A percentile compares a stretch with the other conserved stretches of the same genome.
These are phyloP conservation scores for Colletotrichum australisinense DNA, from an alignment of 2,329 filamentous ascomycete genomes.

Conservation along the genomic window DNA sequence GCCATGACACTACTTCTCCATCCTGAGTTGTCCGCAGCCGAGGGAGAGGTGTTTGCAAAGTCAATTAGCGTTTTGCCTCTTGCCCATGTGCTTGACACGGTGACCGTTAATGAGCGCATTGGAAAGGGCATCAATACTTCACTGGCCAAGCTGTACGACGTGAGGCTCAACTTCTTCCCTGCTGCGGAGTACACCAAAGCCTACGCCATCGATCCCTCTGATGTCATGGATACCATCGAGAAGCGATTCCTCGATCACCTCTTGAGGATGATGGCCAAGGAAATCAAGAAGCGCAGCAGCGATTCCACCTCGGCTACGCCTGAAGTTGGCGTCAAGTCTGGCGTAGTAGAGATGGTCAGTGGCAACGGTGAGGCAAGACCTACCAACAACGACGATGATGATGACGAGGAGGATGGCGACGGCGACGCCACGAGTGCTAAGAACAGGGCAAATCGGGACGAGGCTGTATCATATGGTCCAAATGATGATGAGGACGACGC, in stretches of 20 bases:
- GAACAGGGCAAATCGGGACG: conserved; percentile 78
- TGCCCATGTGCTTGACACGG: conserved; percentile 84
- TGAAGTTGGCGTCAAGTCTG: conserved; percentile 71
- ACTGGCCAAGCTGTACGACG: conserved; percentile 86
- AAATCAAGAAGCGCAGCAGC: conserved; percentile 84
- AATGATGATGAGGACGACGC: conserved; percentile 92
- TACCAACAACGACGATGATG: conserved; percentile 67
- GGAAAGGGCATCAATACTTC: conserved; percentile 75
- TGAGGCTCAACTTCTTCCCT: conserved; percentile 87
- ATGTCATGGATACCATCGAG: conserved; percentile 86
- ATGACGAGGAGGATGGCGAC: conserved; percentile 81
- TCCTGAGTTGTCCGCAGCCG: conserved; percentile 74
- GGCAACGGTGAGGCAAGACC: conserved; percentile 51
- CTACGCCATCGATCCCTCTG: conserved; percentile 83
- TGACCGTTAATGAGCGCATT: conserved; percentile 82
- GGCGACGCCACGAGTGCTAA: conserved; percentile 82
- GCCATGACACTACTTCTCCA: conserved; percentile 87
- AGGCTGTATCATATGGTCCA: conserved; percentile 89
- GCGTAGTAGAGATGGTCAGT: conserved; percentile 63
- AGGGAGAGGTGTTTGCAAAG: conserved; percentile 87
- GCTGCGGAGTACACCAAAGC: conserved; percentile 84
- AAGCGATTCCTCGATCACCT: conserved; percentile 80
- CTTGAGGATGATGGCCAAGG: conserved; percentile 76
- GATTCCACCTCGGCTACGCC: conserved; percentile 78
- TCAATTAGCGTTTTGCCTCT: conserved; percentile 88